Evolutionary conservation across 1,284 basidiomycete genomes (phyloP), one percentile per base, ranked within the genome.

Genomic region (Acaromyces ingoldii): DNA sequence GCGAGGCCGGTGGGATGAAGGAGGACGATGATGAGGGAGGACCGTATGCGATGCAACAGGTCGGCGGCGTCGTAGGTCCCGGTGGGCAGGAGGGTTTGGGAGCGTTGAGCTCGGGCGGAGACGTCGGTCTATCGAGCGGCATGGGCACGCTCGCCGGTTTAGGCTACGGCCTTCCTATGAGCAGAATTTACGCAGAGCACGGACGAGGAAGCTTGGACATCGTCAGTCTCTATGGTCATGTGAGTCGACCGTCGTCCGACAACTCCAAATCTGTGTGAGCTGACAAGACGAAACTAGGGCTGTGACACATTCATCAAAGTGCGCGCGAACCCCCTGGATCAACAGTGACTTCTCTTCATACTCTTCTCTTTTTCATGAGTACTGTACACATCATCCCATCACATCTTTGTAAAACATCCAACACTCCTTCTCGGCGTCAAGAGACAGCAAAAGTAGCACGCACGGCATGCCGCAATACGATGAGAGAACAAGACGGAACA

Each of bases 1-100:
- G 49, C 79, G 82, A 60, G 24, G 47, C 53, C 1, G 38, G n/a
- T 24, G 34, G 33, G 4, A 77, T 3, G 84, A 82, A 30, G 85
- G 85, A 0, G 85, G 86, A 11, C 84, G 88, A 67, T 83, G 84
- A 42, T 82, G 85, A 45, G 83, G 88, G 62, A 81, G 87, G 65
- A 75, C 87, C 37, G 83, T 86, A 36, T 84, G 86, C 13, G 79
- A 81, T 67, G 85, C 85, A 36, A 81, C 82, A 53, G 9, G 77
- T 77, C n/a, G 78, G 78, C 21, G 74, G 77, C n/a, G 79, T 79
- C 4, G 81, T 80, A 24, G 81, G 46, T 11, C 82, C 82, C 36
- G 87, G 87, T 7, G 87, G 86, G 1, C 83, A 89, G 57, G 86
- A 86, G 1, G 87, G 87, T 1, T 76, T 91, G 36, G 90, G 89